phyloP scores from a whole-genome alignment of 192 early-diverging fungal genomes.

The Funneliformis mosseae region DNA sequence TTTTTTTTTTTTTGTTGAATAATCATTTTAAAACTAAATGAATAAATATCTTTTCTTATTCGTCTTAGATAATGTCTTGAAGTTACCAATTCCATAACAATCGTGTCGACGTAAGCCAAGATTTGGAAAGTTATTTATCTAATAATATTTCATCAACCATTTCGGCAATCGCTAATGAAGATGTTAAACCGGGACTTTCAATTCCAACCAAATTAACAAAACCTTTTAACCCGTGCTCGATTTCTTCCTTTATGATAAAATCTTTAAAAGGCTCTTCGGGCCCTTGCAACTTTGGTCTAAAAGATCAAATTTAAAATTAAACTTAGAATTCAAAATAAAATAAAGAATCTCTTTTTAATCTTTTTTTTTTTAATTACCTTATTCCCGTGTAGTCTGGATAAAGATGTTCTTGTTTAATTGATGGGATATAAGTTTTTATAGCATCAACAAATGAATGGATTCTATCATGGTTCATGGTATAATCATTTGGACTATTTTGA shows the following conservation, averaged over 20 bases:
- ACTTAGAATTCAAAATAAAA: neutral
- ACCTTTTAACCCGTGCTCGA: constrained; percentile 46
- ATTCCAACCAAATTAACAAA: constrained; percentile 83
- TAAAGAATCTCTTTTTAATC: no score
- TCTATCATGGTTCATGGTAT: constrained; percentile 49
- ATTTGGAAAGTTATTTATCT: constrained; percentile 18
- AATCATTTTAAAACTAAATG: neutral
- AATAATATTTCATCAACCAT: constrained; percentile 42
- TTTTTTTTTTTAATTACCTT: constrained; percentile 44
- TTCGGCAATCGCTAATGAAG: constrained; percentile 80
- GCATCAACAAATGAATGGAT: constrained; percentile 51
- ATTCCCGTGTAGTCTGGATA: constrained; percentile 77
- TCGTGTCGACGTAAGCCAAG: no score
- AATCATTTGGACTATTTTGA: constrained; percentile 58
- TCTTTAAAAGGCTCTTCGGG: constrained; percentile 75
- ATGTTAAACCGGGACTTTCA: constrained; percentile 85
- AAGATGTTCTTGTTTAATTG: constrained; percentile 58
- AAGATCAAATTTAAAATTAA: neutral
- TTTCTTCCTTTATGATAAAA: constrained; percentile 72
- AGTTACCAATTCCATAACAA: constrained; percentile 13
- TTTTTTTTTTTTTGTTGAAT: neutral
- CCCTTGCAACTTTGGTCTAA: constrained; percentile 77
- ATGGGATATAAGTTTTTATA: constrained; percentile 65
- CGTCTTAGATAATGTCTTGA: neutral
- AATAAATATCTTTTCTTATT: neutral